Base-by-base conservation (phyloP, 768 basidiomycete species). In the Kwoniella botswanensis region DNA sequence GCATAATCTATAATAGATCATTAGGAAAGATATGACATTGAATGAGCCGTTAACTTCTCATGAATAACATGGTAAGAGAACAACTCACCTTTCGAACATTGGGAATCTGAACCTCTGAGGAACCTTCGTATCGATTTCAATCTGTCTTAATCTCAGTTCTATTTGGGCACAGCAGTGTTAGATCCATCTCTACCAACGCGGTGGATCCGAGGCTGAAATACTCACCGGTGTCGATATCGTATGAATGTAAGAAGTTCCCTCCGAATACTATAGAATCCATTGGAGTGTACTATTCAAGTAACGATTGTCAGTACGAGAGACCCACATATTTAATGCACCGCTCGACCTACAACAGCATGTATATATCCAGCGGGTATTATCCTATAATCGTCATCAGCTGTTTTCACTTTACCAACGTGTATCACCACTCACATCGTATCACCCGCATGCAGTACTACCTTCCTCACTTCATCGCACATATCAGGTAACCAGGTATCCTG, bases 321-420 rank as follows among this genome's bases (percentile, higher is more conserved):
- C 18, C 29, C 29, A 18, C n/a, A 61, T n/a, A 12, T 2, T 0
- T 21, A 1, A 18, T n/a, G 41, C 7, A 26, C 11, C 15, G 6
- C 35, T 35, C 17, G 44, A 85, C 91, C 82, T 82, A 96, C 94
- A 52, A 99, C 96, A 12, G 94, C 93, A 81, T 99, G 96, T 70
- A 98, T 98, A 92, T 96, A 99, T 0, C 96, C 96, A 1, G 93
- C 90, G 1, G 96, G 94, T 64, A 97, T 95, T 59, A 95, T 92
- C 85, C 84, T 84, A 35, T 57, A 21, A 22, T 13, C 17, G 12
- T 12, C 42, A 26, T 66, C 41, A 66, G 65, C 55, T 44, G 54
- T 93, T 94, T 74, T 93, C 54, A 2, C 35, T 4, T 18, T 4
- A 29, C 4, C 22, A n/a, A 22, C 2, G 65, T 15, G 60, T 4